Evolutionary conservation across 106 monocot species (phyloP), one percentile per base, ranked within the genome.

Genomic region (Platanthera zijinensis): DNA sequence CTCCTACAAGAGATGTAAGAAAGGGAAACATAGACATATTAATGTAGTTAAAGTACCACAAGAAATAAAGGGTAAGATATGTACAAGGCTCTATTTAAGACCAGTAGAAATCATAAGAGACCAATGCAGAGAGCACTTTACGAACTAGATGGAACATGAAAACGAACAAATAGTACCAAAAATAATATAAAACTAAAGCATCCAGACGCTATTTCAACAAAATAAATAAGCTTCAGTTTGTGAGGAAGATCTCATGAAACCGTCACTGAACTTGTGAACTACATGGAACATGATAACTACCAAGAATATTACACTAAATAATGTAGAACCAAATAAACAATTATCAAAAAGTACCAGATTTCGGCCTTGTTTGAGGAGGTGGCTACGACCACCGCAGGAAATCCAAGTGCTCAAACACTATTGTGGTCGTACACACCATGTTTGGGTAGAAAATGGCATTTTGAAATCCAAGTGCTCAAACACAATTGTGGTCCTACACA

Each of bases 1-100:
- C 85, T 97, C 94, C 97, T 97, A 69, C 9, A 78, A 72, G 76
- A 53, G 28, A 83, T 32, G 50, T 14, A 71, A 28, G 73, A 1
- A 53, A 51, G 9, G 15, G 39, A 10, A 79, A 67, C 48, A 49
- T 18, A 32, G n/a, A 56, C 56, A 56, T 12, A 53, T 53, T 53
- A 57, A 7, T 22, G 15, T 14, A 12, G 57, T 9, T 66, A 70
- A 57, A 19, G 22, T 48, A 73, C 4, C 52, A 70, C 10, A 15
- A 52, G 0, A 7, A 19, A 50, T 28, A 68, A 57, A 46, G 5
- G 14, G 57, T 14, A 45, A n/a, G 57, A 59, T 8, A 64, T 25
- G 13, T n/a, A 45, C 10, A 67, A 39, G 18, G 10, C 10, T 67
- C 13, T 67, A 12, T 30, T 67, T 67, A 67, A 30, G 10, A 25